Conservation (phyloP, 768 basidiomycete genomes). For the Mycena haematopus region DNA sequence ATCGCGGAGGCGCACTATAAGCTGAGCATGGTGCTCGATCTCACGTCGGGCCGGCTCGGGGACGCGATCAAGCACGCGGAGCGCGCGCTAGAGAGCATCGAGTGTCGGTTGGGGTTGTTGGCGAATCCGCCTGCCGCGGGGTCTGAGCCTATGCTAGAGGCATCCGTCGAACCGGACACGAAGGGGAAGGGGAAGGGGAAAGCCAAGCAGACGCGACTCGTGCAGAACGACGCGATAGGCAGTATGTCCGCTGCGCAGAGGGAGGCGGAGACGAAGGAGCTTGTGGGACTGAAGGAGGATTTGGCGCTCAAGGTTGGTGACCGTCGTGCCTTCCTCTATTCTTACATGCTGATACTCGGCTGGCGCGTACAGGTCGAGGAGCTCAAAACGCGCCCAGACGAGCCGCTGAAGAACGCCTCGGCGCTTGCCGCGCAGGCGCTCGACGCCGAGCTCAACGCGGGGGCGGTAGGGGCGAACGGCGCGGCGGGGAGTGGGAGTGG, state of each 20-base stretch:
- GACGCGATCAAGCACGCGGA: constrained; percentile 86
- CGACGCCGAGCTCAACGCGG: constrained; percentile 70
- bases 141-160: constrained; percentile 30
- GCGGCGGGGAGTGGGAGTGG: constrained; percentile 28
- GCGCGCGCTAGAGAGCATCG: constrained; percentile 79
- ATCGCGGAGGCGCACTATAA: constrained; percentile 95
- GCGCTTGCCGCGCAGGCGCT: constrained; percentile 74
- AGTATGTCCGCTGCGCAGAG: constrained; percentile 78
- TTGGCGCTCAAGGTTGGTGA: constrained; percentile 76
- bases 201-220: constrained; percentile 47
- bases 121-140: constrained; percentile 36
- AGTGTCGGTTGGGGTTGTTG: constrained; percentile 69
- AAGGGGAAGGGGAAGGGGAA: constrained; percentile 74
- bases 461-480: constrained; percentile 41
- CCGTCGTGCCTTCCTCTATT: constrained; percentile 15
- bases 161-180: constrained; percentile 54
- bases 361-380: constrained; percentile 80
- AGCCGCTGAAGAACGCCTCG: constrained; percentile 62
- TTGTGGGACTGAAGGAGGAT: constrained; percentile 78
- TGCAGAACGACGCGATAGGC: constrained; percentile 61
- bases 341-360: neutral
- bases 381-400: constrained; percentile 79
- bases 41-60: constrained; percentile 82
- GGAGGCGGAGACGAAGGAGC: constrained; percentile 80
- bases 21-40: constrained; percentile 90